Evolutionary conservation across 495 filamentous ascomycete species (phyloP).

Genomic region (Talaromyces stipitatus): DNA sequence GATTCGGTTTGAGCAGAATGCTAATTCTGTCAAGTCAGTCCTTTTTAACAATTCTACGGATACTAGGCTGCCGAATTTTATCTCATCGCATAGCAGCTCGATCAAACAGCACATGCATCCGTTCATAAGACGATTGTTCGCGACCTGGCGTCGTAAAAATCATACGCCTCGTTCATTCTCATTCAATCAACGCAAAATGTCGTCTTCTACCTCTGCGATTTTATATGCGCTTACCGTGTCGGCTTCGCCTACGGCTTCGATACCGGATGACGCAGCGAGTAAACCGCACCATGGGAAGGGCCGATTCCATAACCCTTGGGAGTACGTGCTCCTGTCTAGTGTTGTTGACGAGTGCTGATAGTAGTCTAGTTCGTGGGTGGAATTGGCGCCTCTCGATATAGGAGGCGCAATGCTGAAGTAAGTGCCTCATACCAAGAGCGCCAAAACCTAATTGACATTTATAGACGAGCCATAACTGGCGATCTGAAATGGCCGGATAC

Average conservation of each 20-base stretch:
- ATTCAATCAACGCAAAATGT: conserved; percentile 25
- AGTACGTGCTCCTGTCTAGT: conserved; percentile 24
- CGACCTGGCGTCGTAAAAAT: neutral
- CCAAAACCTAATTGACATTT: neutral
- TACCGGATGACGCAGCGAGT: conserved; percentile 46
- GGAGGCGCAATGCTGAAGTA: neutral
- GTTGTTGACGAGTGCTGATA: neutral
- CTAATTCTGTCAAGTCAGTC: neutral
- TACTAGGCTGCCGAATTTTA: neutral
- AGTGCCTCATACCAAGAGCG: neutral
- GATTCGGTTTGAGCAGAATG: neutral
- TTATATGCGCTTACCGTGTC: conserved; percentile 49
- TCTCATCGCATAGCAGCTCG: neutral
- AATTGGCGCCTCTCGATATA: neutral
- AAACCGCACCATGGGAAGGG: conserved; percentile 50
- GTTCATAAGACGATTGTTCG: conserved; percentile 1
- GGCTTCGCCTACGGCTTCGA: conserved; percentile 33
- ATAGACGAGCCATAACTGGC: conserved; percentile 48
- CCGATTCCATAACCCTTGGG: conserved; percentile 58
- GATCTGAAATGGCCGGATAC: conserved; percentile 52
- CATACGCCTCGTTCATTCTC: neutral
- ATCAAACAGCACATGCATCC: conserved; percentile 9
- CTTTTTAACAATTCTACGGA: neutral
- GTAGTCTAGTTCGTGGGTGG: conserved; percentile 27
- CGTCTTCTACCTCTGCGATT: conserved; percentile 36